These are phyloP conservation scores for Infundibulicybe gibba DNA, from an alignment of 768 basidiomycete species.

Conservation along the genomic window DNA sequence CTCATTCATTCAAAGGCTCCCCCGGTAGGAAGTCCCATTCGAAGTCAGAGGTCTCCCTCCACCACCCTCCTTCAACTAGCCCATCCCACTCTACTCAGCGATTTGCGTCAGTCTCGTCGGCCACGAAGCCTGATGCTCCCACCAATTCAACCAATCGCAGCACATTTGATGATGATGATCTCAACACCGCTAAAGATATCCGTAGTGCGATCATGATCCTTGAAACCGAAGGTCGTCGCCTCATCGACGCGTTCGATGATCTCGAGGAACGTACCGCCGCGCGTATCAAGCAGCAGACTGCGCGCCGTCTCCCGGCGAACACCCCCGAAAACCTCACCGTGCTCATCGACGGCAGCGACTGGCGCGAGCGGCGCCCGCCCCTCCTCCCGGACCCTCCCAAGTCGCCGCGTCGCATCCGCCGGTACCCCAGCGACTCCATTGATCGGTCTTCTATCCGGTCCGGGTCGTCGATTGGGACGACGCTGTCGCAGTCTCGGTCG, in stretches of 20 bases:
- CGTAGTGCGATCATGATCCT: constrained; percentile 56
- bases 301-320: constrained; percentile 25
- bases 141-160: constrained; percentile 19
- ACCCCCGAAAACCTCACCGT: constrained; percentile 24
- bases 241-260: constrained; percentile 66
- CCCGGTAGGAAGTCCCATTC: no score
- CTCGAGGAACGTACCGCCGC: constrained; percentile 59
- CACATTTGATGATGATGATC: constrained; percentile 51
- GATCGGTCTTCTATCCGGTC: constrained; percentile 43
- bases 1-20: no score
- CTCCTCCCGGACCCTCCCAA: constrained; percentile 10
- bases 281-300: constrained; percentile 37
- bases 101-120: constrained; percentile 17
- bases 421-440: constrained; percentile 15
- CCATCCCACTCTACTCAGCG: constrained; percentile 4
- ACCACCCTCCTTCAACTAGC: background rate
- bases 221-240: constrained; percentile 58
- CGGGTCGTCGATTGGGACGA: constrained; percentile 34
- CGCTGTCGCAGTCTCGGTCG: constrained; percentile 39
- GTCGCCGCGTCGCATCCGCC: constrained; percentile 5
- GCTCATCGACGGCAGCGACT: constrained; percentile 29
- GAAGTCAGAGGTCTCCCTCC: no score
- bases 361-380: constrained; percentile 26
- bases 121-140: constrained; percentile 8
- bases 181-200: constrained; percentile 53